phyloP scores from a whole-genome alignment of 1,284 basidiomycete genomes.

The Quambalaria eucalypti region DNA sequence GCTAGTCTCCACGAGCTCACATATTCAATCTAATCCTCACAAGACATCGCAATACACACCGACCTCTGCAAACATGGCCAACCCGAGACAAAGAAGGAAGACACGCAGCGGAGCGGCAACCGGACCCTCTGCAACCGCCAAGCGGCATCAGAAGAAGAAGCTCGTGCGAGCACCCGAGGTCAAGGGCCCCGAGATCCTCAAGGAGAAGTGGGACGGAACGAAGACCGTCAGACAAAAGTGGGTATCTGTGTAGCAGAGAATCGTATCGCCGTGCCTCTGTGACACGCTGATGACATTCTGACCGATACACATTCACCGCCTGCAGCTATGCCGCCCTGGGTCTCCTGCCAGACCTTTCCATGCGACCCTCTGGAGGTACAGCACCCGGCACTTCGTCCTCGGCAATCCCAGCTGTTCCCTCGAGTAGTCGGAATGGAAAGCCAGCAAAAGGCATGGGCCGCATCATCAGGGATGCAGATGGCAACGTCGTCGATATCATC shows the following conservation, averaged over 20 bases:
- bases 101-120: slow-evolving; percentile 55
- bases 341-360: slow-evolving; percentile 51
- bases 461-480: slow-evolving; percentile 73
- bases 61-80: slow-evolving; percentile 59
- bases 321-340: slow-evolving; percentile 69
- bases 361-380: slow-evolving; percentile 7
- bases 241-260: slow-evolving; percentile 39
- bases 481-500: slow-evolving; percentile 69
- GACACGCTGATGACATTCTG: background rate
- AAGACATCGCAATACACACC: background rate
- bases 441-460: slow-evolving; percentile 59
- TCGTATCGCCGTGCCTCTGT: too few relatives aligned
- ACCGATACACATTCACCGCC: background rate
- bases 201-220: slow-evolving; percentile 75
- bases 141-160: slow-evolving; percentile 65
- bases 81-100: slow-evolving; percentile 80
- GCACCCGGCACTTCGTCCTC: background rate
- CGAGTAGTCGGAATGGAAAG: slow-evolving; percentile 46
- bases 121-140: slow-evolving; percentile 58
- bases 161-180: slow-evolving; percentile 54
- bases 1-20: too few relatives aligned
- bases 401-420: background rate
- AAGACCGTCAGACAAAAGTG: slow-evolving; percentile 92
- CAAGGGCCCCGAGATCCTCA: slow-evolving; percentile 69
- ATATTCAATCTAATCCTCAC: too few relatives aligned